phyloP scores from a whole-genome alignment of 768 basidiomycete genomes.

The Hericium alpestre region DNA sequence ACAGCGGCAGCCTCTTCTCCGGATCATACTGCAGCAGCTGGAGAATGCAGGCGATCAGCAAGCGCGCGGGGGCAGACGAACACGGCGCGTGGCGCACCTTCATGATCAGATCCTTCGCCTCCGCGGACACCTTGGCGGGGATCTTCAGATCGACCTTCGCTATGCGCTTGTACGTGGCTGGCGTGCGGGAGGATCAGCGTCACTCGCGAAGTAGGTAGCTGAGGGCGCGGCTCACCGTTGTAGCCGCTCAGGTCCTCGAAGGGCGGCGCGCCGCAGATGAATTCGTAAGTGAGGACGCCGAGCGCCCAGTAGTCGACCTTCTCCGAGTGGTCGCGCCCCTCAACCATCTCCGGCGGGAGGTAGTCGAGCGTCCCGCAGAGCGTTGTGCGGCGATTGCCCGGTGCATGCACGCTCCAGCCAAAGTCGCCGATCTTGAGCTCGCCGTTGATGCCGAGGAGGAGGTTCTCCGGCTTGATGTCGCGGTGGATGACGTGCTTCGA shows the following conservation, averaged over 20 bases:
- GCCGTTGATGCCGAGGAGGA: slow-evolving; percentile 87
- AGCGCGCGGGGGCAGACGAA: slow-evolving; percentile 5
- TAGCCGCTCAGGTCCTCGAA: slow-evolving; percentile 82
- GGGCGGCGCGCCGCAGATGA: slow-evolving; percentile 71
- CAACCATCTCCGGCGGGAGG: slow-evolving; percentile 97
- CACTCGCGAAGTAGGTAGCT: slow-evolving; percentile 1
- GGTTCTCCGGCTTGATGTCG: slow-evolving; percentile 98
- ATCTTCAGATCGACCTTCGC: slow-evolving; percentile 68
- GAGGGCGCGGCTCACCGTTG: slow-evolving; percentile 40
- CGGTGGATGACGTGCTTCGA: slow-evolving; percentile 95
- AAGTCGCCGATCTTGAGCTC: slow-evolving; percentile 98
- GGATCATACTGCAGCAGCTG: slow-evolving; percentile 64
- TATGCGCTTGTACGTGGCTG: slow-evolving; percentile 87
- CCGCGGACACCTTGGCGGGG: slow-evolving; percentile 29
- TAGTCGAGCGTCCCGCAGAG: slow-evolving; percentile 96
- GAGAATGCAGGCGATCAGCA: neutral
- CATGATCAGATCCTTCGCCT: slow-evolving; percentile 37
- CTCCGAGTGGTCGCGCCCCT: slow-evolving; percentile 79
- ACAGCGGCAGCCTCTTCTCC: slow-evolving; percentile 33
- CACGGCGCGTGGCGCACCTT: slow-evolving; percentile 20
- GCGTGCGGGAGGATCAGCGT: slow-evolving; percentile 6
- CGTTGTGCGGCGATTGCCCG: slow-evolving; percentile 79
- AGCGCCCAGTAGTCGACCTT: slow-evolving; percentile 95
- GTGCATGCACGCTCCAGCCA: slow-evolving; percentile 97
- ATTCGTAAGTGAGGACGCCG: slow-evolving; percentile 94